Conservation (phyloP, 208 protist genomes). For the Trypanosoma conorhini region DNA sequence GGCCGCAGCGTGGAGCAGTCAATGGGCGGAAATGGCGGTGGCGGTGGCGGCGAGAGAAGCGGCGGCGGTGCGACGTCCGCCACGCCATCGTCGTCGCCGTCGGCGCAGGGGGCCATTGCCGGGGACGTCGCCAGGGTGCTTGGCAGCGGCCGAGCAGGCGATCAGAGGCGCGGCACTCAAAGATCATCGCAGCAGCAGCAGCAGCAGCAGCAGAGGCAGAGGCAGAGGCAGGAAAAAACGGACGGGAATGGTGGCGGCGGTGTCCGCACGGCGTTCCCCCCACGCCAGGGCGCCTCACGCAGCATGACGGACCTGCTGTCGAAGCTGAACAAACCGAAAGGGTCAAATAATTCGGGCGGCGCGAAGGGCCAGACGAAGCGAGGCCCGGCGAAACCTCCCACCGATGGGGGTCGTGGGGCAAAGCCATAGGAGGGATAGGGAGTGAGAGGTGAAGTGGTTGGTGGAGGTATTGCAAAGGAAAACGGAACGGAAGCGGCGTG, state of each 20-base stretch:
- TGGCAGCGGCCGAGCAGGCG: constrained; percentile 17
- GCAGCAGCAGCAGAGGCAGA: constrained; percentile 20
- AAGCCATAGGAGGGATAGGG: background rate
- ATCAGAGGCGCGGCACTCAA: background rate
- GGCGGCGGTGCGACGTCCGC: background rate
- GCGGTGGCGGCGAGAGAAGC: constrained; percentile 1
- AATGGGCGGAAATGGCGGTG: constrained; percentile 7
- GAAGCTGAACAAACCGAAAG: constrained; percentile 40
- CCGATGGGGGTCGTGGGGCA: background rate
- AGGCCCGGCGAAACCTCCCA: background rate
- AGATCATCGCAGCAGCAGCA: constrained; percentile 14
- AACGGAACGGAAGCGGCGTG: no score
- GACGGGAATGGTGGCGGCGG: constrained; percentile 24
- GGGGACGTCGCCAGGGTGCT: constrained; percentile 1
- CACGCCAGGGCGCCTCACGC: constrained; percentile 28
- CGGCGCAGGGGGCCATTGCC: background rate
- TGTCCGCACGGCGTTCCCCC: constrained; percentile 23
- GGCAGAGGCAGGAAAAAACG: constrained; percentile 15
- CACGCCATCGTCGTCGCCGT: background rate
- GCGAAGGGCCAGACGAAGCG: background rate
- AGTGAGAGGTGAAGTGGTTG: no score
- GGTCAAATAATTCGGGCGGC: background rate
- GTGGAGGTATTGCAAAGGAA: background rate
- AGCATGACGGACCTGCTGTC: constrained; percentile 35
- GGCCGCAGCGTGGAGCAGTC: constrained; percentile 57